Evolutionary conservation across 805 yeast species (phyloP), one percentile per base, ranked within the genome.

Genomic region (Pichia paraexigua): DNA sequence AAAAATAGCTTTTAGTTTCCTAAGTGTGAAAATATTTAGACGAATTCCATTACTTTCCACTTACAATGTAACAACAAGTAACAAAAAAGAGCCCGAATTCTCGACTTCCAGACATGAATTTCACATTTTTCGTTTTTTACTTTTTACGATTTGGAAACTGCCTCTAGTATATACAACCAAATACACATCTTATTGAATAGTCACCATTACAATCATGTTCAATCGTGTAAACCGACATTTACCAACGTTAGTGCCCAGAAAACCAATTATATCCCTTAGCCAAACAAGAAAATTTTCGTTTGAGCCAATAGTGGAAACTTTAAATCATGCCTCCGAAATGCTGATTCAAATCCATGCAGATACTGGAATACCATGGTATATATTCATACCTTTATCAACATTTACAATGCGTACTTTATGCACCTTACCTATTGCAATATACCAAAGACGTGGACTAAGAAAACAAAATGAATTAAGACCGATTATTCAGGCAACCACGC

Each of bases 361-460:
- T n/a, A 63, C 82, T 0, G 85, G 86, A 0, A 59, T 91, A 2
- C 89, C 95, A 4, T 91, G 97, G 97, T 80, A 87, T 74, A 78
- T 79, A 0, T 68, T 89, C 40, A 84, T 91, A 11, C 97, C 97
- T 0, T 35, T 80, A 6, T 69, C 86, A 0, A 87, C 97, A 0
- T 63, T 90, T 24, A 69, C 80, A 0, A 64, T 91, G 21, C 74
- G 97, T 57, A 63, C 85, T 0, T 56, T 73, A 2, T 71, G 86
- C 64, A 91, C 97, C 0, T 63, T 89, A 9, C 97, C 97, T 5
- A 67, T 91, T 21, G 88, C 95, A 0, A 72, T 90, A 2, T 58
- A 77, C 55, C 95, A 89, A 62, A 71, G 98, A 50, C 72, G 71
- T 49, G 68, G 95, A 41, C 67, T 84, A 11, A 83, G 79, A 51